Percentiles rank a stretch among this genome's conserved stretches.
Evolutionary conservation across 495 filamentous ascomycete genomes (phyloP).

Genomic region (Hamigera avellanea): DNA sequence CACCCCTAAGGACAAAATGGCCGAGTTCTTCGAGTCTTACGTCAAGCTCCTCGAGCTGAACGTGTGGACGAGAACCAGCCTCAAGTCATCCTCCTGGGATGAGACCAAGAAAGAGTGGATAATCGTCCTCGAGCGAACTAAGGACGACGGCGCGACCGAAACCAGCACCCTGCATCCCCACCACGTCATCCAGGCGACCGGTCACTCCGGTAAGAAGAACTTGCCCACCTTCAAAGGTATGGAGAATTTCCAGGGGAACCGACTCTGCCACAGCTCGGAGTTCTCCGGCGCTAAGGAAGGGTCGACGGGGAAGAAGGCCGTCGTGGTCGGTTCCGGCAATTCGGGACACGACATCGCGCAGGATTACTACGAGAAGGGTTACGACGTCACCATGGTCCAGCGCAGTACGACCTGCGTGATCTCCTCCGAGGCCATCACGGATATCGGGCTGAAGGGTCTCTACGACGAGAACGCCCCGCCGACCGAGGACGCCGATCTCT

Average conservation of each 20-base stretch:
- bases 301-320: constrained; percentile 44
- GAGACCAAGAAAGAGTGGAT: constrained; percentile 47
- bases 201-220: constrained; percentile 59
- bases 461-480: constrained; percentile 51
- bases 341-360: constrained; percentile 76
- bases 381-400: constrained; percentile 74
- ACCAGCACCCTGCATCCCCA: constrained; percentile 49
- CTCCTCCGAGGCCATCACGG: constrained; percentile 39
- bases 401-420: constrained; percentile 64
- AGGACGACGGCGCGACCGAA: constrained; percentile 34
- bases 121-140: constrained; percentile 39
- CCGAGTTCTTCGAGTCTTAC: constrained; percentile 67
- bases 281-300: constrained; percentile 41
- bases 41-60: constrained; percentile 62
- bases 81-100: constrained; percentile 42
- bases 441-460: constrained; percentile 40
- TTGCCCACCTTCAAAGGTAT: constrained; percentile 51
- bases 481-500: constrained; percentile 53
- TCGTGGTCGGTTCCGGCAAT: constrained; percentile 73
- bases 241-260: constrained; percentile 39
- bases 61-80: constrained; percentile 51
- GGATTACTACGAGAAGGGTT: constrained; percentile 69
- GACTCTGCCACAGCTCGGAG: constrained; percentile 58
- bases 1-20: constrained; percentile 73
- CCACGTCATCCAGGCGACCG: constrained; percentile 61